phyloP scores from a whole-genome alignment of 345 rosid species.

The Salix koriyanagi region DNA sequence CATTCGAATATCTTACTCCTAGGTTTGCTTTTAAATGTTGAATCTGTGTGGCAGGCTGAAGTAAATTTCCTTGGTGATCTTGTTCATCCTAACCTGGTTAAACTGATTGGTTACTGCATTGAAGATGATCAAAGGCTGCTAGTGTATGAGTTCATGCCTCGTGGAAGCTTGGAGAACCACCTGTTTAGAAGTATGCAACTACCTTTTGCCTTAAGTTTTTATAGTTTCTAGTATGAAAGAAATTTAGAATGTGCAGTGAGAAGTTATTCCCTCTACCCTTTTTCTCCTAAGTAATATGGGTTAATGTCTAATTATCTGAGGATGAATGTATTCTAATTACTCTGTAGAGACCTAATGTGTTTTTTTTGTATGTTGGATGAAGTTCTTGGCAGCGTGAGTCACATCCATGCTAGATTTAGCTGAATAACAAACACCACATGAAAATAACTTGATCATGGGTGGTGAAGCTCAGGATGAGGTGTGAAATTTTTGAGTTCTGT shows the following conservation, averaged over 20 bases:
- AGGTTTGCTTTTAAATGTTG: conserved; percentile 10
- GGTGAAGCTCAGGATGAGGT: not conserved
- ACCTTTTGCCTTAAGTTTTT: not conserved
- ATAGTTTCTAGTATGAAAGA: not conserved
- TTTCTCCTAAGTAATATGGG: not conserved
- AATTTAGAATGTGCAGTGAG: not conserved
- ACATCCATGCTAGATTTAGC: not conserved
- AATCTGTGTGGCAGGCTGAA: conserved; percentile 57
- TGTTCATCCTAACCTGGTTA: conserved; percentile 87
- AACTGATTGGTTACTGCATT: conserved; percentile 82
- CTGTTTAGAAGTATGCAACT: conserved; percentile 82
- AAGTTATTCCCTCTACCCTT: not conserved
- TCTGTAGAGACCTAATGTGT: not conserved
- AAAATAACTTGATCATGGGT: not conserved
- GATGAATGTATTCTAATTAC: not conserved
- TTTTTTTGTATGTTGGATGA: not conserved
- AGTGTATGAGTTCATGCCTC: conserved; percentile 93
- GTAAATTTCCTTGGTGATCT: conserved; percentile 92
- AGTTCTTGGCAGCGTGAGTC: not conserved
- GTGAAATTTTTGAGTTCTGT: not conserved
- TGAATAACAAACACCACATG: not conserved
- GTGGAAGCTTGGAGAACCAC: conserved; percentile 98
- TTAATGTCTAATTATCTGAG: no score
- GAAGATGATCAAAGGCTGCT: conserved; percentile 93
- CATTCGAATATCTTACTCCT: not conserved